phyloP scores from a whole-genome alignment of 2,329 filamentous ascomycete genomes.

The Cladosporium sp. region DNA sequence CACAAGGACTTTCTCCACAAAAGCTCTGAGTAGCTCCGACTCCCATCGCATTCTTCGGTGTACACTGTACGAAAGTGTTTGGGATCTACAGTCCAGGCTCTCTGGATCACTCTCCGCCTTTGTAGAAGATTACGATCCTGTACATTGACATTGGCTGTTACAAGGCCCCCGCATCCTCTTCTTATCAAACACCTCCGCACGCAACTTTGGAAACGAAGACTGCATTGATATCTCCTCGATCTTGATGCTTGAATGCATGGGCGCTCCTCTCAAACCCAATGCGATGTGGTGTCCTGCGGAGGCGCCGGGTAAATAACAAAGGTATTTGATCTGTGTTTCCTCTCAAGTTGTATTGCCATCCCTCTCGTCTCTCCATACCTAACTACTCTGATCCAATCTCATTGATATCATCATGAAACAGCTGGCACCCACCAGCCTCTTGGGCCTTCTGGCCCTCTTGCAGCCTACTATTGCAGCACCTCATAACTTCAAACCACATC shows the following conservation, averaged over 20 bases:
- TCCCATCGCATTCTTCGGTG: background rate
- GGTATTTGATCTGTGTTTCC: background rate
- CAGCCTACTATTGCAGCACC: slow-evolving; percentile 10
- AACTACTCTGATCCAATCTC: background rate
- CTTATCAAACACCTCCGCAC: background rate
- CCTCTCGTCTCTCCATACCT: background rate
- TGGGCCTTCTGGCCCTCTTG: slow-evolving; percentile 19
- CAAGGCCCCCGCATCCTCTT: background rate
- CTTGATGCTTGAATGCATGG: background rate
- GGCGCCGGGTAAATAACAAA: background rate
- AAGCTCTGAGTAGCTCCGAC: slow-evolving; percentile 10
- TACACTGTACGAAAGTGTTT: background rate
- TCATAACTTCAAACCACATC: background rate
- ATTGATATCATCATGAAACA: slow-evolving; percentile 14
- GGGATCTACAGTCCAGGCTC: background rate
- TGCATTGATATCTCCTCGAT: background rate
- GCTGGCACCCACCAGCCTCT: slow-evolving; percentile 9
- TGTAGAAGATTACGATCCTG: background rate
- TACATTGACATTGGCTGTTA: background rate
- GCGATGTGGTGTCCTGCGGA: background rate
- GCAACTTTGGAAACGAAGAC: background rate
- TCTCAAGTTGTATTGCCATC: background rate
- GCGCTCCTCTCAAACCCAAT: background rate
- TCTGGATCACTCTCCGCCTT: background rate
- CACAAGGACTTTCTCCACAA: background rate